Base-by-base conservation (phyloP, 495 filamentous ascomycete genomes). In the Tuber magnatum region DNA sequence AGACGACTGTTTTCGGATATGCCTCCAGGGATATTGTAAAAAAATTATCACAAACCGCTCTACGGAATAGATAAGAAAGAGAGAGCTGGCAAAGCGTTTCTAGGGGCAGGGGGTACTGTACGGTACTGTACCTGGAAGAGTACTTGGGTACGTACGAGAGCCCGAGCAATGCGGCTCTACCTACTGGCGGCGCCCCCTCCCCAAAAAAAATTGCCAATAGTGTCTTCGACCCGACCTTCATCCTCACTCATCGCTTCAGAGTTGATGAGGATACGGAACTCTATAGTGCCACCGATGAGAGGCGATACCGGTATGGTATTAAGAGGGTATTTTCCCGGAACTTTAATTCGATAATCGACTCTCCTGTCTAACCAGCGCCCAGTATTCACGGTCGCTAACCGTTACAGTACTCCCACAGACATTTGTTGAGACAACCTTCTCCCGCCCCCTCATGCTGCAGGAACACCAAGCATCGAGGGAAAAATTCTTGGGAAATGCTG, bases 161-260 rank as follows among this genome's bases (percentile, higher is more conserved):
- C n/a, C n/a, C n/a, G n/a, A n/a, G n/a, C n/a, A n/a, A n/a, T n/a
- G n/a, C n/a, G n/a, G n/a, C n/a, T n/a, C n/a, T n/a, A n/a, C n/a
- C n/a, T 74, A 97, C 84, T 97, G 92, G 93, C 85, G 92, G 93
- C 85, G 92, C 38, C 85, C 92, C 1, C 39, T 84, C 96, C 39
- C 86, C 94, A 72, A 82, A 87, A 71, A 89, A 89, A 86, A 91
- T 97, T 73, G 86, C 89, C 80, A 83, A 83, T 40, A 7, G 89
- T n/a, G 86, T 91, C 74, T 90, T 96, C 68, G 89, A 97, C 72
- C 93, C 93, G 0, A 83, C 90, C 6, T 89, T 91, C 81, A 96
- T 97, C 90, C 83, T 97, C 18, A 90, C 88, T 35, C 93, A 97
- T 81, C 89, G 93, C 1, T 86, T 93, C n/a, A 84, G 86, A 1